These are phyloP conservation scores for Penicillium coprophilum DNA, from an alignment of 495 filamentous ascomycete species.

Conservation along the genomic window DNA sequence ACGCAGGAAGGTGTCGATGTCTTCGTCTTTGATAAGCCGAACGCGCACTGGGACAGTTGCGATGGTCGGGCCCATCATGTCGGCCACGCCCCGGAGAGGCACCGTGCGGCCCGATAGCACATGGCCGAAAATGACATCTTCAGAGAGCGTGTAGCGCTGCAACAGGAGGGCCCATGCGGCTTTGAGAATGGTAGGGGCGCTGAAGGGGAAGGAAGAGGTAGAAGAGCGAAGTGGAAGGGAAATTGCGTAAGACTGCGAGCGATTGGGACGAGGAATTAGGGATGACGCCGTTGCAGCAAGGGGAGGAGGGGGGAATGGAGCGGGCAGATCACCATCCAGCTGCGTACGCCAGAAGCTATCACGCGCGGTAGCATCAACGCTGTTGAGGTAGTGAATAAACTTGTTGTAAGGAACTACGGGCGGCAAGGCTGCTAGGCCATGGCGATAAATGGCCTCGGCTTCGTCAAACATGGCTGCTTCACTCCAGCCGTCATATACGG, in stretches of 20 bases:
- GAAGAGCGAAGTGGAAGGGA: neutral
- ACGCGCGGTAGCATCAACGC: constrained; percentile 17
- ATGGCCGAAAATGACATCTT: constrained; percentile 41
- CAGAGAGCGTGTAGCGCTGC: constrained; percentile 32
- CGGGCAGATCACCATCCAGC: constrained; percentile 23
- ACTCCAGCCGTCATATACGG: constrained; percentile 24
- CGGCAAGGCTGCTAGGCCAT: constrained; percentile 27
- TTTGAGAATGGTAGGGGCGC: constrained; percentile 37
- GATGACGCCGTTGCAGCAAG: neutral
- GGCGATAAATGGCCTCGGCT: neutral
- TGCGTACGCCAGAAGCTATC: constrained; percentile 34
- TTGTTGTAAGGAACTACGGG: constrained; percentile 2
- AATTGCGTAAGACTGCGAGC: neutral
- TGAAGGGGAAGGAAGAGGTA: neutral
- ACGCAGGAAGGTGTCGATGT: constrained; percentile 32
- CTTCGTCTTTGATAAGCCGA: neutral
- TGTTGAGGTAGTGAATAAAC: constrained; percentile 30
- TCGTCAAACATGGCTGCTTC: constrained; percentile 47
- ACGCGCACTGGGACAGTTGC: constrained; percentile 28
- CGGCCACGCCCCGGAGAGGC: constrained; percentile 27
- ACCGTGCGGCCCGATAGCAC: constrained; percentile 38
- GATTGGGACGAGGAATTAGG: constrained; percentile 1
- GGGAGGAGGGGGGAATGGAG: constrained; percentile 3
- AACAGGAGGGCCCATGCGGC: constrained; percentile 52
- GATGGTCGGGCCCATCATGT: constrained; percentile 40